These are phyloP conservation scores for Quercus tomentella DNA, from an alignment of 331 rosid species.

Conservation along the genomic window DNA sequence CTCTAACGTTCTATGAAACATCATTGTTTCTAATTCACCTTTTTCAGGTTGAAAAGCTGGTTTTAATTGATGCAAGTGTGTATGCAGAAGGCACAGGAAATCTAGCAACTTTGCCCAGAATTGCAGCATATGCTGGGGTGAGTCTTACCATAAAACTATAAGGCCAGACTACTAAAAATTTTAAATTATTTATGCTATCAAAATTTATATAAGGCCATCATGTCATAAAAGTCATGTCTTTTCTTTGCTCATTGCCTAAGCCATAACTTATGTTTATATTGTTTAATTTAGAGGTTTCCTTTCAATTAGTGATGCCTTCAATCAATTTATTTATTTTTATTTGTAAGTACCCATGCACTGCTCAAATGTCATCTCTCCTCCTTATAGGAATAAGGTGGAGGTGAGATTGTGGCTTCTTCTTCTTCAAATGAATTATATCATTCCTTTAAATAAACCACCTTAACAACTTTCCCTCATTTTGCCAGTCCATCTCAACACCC, in stretches of 20 bases:
- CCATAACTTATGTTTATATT: background rate
- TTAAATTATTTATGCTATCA: background rate
- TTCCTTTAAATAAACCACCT: background rate
- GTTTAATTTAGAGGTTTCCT: background rate
- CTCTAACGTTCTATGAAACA: constrained; percentile 8
- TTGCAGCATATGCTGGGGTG: constrained; percentile 76
- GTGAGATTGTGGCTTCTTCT: no score
- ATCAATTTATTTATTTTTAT: background rate
- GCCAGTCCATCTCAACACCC: background rate
- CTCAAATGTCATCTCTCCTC: no score
- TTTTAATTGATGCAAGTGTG: constrained; percentile 92
- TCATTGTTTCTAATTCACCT: constrained; percentile 24
- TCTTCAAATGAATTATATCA: background rate
- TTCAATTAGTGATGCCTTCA: background rate
- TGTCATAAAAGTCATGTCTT: background rate
- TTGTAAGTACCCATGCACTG: no score
- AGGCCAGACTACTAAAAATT: background rate
- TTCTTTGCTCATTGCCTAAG: background rate
- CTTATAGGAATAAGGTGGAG: no score
- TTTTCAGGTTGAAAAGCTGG: constrained; percentile 83
- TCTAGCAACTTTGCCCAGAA: constrained; percentile 60
- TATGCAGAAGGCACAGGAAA: constrained; percentile 76
- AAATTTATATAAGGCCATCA: background rate
- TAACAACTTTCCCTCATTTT: background rate
- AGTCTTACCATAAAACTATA: constrained; percentile 22